Base-by-base conservation (phyloP, 208 protist species). In the Novymonas esmeraldas region DNA sequence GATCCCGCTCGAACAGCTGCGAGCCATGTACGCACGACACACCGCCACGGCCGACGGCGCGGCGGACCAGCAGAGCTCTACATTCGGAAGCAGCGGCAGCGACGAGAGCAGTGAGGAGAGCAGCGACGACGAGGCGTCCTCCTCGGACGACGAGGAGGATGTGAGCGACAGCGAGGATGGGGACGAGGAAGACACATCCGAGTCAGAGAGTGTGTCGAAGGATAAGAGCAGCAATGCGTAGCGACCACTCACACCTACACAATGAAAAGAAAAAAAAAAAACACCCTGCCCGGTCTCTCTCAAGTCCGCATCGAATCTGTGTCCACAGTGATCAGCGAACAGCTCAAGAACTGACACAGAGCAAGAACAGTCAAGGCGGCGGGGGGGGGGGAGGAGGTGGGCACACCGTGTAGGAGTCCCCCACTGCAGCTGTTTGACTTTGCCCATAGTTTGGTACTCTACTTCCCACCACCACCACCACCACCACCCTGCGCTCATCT, bases 1-100 rank as follows among this genome's bases (percentile, higher is more conserved):
- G 13, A 88, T 94, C 13, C 82, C 92, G 6, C 39, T 96, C 13
- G 89, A 96, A 45, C 83, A 94, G 61, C 81, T 96, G 2, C 74
- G 80, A 6, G 73, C 75, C 36, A 87, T 81, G 71, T 96, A 96
- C 67, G 73, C 61, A 2, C 82, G 60, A 26, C 52, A 52, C 22
- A 70, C 55, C 18, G 55, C 64, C 6, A 70, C 55, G 22, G 55
- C 64, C 6, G 46, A 44, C 24, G 38, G 14, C 18, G 64, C 70
- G 33, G 65, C 61, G 6, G 68, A 78, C 11, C 49, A 79, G 46
- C 60, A 70, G 0, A 80, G 79, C 54, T 73, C 78, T n/a, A 64
- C 64, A 36, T 64, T 72, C 20, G 57, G 70, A 24, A 55, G 61
- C 33, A 70, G 74, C 18, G 45, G 45, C 44, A 54, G 36, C 5